A percentile compares a stretch with the other conserved stretches of the same genome.
phyloP scores from a whole-genome alignment of 2,329 filamentous ascomycete species.

The Hymenoscyphus repandus region DNA sequence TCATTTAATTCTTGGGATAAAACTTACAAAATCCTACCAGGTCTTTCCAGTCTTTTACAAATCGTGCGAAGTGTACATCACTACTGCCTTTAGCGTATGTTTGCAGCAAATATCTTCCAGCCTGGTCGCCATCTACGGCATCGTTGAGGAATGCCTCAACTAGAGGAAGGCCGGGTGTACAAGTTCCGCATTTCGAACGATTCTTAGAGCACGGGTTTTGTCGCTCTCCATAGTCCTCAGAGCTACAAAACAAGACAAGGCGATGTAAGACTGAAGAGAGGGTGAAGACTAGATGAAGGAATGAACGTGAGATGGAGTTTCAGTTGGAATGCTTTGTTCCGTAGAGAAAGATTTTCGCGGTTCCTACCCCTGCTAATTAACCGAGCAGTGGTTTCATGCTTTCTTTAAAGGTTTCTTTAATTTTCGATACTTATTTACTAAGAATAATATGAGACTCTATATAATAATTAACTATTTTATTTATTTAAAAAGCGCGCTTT shows the following conservation, averaged over 20 bases:
- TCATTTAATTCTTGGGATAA: not conserved
- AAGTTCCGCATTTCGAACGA: not conserved
- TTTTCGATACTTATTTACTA: too few relatives aligned
- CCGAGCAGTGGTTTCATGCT: too few relatives aligned
- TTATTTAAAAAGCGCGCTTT: too few relatives aligned
- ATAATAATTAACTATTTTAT: too few relatives aligned
- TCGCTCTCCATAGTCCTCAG: slow-evolving; percentile 3
- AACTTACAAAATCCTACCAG: slow-evolving; percentile 10
- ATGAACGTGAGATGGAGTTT: not conserved
- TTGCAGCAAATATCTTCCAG: slow-evolving; percentile 10
- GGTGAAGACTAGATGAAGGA: not conserved
- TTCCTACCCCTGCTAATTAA: too few relatives aligned
- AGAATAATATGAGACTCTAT: too few relatives aligned
- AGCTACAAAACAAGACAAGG: not conserved
- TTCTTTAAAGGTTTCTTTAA: too few relatives aligned
- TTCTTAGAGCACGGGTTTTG: not conserved
- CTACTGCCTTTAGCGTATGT: slow-evolving; percentile 2
- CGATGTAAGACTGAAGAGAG: not conserved
- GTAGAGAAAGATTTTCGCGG: too few relatives aligned
- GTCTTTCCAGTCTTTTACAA: slow-evolving; percentile 9
- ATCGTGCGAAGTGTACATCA: slow-evolving; percentile 4
- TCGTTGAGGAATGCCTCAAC: slow-evolving; percentile 13
- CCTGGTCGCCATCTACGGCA: slow-evolving; percentile 6
- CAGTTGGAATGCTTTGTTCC: not conserved
- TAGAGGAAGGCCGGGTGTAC: slow-evolving; percentile 4